Percentiles rank a stretch among this genome's conserved stretches.
Conservation (phyloP, 805 yeast genomes). For the Saccharomycopsis vini region DNA sequence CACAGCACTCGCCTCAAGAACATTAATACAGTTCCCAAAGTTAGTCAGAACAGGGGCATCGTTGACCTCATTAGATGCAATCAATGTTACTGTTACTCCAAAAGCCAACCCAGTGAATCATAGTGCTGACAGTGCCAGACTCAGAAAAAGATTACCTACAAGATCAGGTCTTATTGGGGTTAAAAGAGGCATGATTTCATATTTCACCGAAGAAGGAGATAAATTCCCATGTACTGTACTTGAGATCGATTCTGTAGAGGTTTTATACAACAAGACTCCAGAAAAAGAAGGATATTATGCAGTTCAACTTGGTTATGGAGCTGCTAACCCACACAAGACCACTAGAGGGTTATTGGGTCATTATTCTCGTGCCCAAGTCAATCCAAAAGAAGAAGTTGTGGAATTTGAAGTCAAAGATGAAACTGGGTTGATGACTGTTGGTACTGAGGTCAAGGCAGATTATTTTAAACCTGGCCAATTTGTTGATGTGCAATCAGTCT, state of each 20-base stretch:
- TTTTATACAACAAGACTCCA: slow-evolving; percentile 57
- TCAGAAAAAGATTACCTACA: slow-evolving; percentile 59
- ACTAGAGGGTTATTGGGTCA: slow-evolving; percentile 64
- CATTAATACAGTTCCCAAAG: slow-evolving; percentile 20
- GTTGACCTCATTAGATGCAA: slow-evolving; percentile 30
- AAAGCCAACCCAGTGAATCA: slow-evolving; percentile 32
- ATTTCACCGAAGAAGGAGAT: slow-evolving; percentile 62
- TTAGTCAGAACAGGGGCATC: slow-evolving; percentile 29
- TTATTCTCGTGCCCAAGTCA: slow-evolving; percentile 67
- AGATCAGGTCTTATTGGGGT: slow-evolving; percentile 82
- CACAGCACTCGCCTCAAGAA: background rate
- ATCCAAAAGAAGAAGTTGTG: slow-evolving; percentile 67
- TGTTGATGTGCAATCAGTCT: slow-evolving; percentile 69
- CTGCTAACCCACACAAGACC: slow-evolving; percentile 51
- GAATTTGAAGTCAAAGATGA: slow-evolving; percentile 75
- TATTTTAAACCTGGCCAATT: slow-evolving; percentile 76
- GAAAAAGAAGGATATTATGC: slow-evolving; percentile 77
- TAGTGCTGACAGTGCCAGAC: slow-evolving; percentile 59
- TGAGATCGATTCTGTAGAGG: slow-evolving; percentile 84
- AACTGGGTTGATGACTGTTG: slow-evolving; percentile 60
- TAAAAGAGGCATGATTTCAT: slow-evolving; percentile 86
- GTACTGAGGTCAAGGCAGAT: slow-evolving; percentile 73
- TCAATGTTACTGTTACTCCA: slow-evolving; percentile 10
- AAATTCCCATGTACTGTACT: slow-evolving; percentile 79
- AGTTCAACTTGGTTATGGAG: slow-evolving; percentile 80